These are phyloP conservation scores for Taiozyma sp. DNA, from an alignment of 1,139 yeast species.

Conservation along the genomic window DNA sequence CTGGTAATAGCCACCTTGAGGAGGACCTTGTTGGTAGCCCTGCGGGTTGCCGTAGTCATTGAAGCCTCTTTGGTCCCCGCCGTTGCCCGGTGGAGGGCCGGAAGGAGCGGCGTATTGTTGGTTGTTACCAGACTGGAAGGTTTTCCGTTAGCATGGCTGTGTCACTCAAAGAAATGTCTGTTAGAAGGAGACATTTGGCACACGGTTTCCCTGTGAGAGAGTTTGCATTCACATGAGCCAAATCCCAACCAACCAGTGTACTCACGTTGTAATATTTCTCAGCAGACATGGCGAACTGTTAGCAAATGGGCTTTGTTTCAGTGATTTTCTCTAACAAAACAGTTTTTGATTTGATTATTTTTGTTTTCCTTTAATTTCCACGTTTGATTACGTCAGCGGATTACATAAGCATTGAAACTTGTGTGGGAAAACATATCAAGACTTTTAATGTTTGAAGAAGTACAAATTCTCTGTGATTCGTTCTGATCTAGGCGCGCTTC, in stretches of 20 bases:
- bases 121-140: constrained; percentile 2
- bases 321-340: too few species aligned
- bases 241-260: background rate
- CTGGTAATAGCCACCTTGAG: constrained; percentile 24
- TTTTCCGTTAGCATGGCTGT: background rate
- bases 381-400: too few species aligned
- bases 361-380: too few species aligned
- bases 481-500: rapidly evolving
- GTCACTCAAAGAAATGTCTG: background rate
- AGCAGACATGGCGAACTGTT: constrained; percentile 16
- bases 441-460: too few species aligned
- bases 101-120: constrained; percentile 18
- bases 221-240: too few species aligned
- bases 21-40: constrained; percentile 19
- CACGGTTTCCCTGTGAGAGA: too few species aligned
- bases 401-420: too few species aligned
- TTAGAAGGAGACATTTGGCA: background rate
- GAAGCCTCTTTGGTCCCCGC: constrained; percentile 11
- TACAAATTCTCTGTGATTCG: too few species aligned
- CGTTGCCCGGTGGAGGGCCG: constrained; percentile 19
- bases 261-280: constrained; percentile 22
- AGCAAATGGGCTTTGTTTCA: too few species aligned
- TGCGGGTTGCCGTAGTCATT: constrained; percentile 21
- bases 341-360: too few species aligned
- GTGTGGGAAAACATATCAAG: too few species aligned